Percentiles rank a stretch among this genome's conserved stretches.
Conservation (phyloP, 495 filamentous ascomycete species). For the Jackrogersella minutella region DNA sequence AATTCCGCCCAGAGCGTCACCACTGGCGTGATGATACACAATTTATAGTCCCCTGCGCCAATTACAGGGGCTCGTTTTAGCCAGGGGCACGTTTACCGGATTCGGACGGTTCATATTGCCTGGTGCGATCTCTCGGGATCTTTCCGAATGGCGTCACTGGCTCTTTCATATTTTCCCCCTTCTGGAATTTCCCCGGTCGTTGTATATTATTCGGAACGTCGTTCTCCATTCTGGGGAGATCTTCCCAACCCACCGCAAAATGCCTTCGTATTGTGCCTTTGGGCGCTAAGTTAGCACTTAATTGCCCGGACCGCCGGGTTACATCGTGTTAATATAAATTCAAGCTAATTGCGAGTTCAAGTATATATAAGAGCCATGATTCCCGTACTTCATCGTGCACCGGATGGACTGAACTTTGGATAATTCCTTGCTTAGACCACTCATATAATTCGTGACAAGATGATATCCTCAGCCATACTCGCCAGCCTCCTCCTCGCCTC, state of each 20-base stretch:
- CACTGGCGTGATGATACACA: slow-evolving; percentile 24
- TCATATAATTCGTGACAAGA: slow-evolving; percentile 11
- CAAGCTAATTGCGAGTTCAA: background rate
- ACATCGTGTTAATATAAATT: background rate
- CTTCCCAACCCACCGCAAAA: slow-evolving; percentile 35
- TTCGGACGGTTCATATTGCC: slow-evolving; percentile 3
- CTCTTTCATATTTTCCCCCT: slow-evolving; percentile 22
- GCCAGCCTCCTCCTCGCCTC: slow-evolving; percentile 34
- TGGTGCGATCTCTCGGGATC: slow-evolving; percentile 34
- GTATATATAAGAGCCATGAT: slow-evolving; percentile 20
- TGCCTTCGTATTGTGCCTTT: background rate
- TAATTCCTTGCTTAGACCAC: too few species aligned
- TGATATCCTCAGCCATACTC: slow-evolving; percentile 38
- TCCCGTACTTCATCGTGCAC: background rate
- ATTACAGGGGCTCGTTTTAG: slow-evolving; percentile 32
- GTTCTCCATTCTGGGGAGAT: slow-evolving; percentile 33
- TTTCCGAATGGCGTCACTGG: slow-evolving; percentile 35
- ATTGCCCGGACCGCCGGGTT: slow-evolving; percentile 22
- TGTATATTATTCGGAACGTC: slow-evolving; percentile 42
- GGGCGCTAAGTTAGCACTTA: background rate
- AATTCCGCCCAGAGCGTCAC: slow-evolving; percentile 19
- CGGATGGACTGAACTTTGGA: background rate
- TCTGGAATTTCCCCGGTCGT: slow-evolving; percentile 21
- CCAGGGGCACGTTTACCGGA: slow-evolving; percentile 17
- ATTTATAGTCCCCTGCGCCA: slow-evolving; percentile 13